Evolutionary conservation across 2,329 filamentous ascomycete species (phyloP).

Genomic region (Bisporella sp.): DNA sequence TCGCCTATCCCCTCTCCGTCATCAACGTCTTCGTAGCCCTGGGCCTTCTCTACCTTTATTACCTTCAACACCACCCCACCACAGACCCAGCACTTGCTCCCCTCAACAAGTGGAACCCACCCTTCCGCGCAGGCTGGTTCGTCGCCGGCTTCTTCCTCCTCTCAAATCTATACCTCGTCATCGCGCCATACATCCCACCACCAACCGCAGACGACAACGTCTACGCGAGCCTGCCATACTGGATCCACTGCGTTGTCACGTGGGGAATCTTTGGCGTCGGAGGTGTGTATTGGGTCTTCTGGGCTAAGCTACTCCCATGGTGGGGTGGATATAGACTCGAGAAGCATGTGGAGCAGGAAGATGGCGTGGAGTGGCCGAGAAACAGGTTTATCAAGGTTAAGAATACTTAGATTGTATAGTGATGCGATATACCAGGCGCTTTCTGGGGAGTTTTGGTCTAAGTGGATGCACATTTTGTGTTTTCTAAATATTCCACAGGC

Average conservation of each 20-base stretch:
- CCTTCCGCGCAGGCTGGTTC: slow-evolving; percentile 46
- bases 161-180: slow-evolving; percentile 53
- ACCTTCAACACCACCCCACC: slow-evolving; percentile 39
- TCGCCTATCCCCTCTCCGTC: slow-evolving; percentile 56
- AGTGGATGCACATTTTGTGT: no score
- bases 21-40: slow-evolving; percentile 48
- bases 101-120: slow-evolving; percentile 42
- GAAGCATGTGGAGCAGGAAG: no score
- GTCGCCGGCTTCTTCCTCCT: slow-evolving; percentile 51
- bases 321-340: slow-evolving; percentile 46
- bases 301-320: slow-evolving; percentile 45
- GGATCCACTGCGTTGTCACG: slow-evolving; percentile 50
- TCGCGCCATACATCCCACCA: slow-evolving; percentile 48
- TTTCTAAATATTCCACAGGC: no score
- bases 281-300: slow-evolving; percentile 49
- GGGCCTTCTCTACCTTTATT: slow-evolving; percentile 47
- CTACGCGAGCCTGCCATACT: slow-evolving; percentile 49
- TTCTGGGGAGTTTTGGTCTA: no score
- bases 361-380: no score
- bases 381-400: no score
- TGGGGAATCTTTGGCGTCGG: slow-evolving; percentile 46
- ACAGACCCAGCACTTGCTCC: slow-evolving; percentile 30
- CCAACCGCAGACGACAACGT: slow-evolving; percentile 44
- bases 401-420: no score
- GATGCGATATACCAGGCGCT: no score